Evolutionary conservation across 2,329 filamentous ascomycete species (phyloP), one percentile per base, ranked within the genome.

Genomic region (Trichoderma sp.): DNA sequence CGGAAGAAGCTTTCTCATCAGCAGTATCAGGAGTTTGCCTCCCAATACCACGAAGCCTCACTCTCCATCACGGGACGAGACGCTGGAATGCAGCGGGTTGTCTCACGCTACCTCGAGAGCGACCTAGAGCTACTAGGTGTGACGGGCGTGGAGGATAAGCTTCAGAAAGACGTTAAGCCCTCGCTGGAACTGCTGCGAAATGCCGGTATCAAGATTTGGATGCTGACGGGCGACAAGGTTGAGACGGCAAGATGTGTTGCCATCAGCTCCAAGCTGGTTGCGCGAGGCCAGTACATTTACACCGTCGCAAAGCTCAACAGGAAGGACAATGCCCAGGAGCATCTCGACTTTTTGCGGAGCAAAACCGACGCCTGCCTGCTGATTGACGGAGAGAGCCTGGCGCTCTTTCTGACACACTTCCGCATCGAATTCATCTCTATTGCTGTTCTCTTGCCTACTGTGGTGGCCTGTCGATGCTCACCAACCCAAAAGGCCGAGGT

Each of bases 191-290:
- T 99, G 6, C 88, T 99, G 67, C 93, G 96, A 75, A 99, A 99
- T 77, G 96, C 96, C 0, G 96, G 96, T 30, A 96, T 99, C 83
- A 98, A 98, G 82, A 98, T 99, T 65, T 99, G 96, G 96, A 99
- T 99, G 96, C 86, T 99, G 80, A 99, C 96, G 0, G 96, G 96
- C 61, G 96, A 99, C 86, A 99, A 99, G 82, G 93, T 99, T 3
- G 96, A 99, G 83, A 99, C 96, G 15, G 96, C 96, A 18, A 91
- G 96, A 43, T 99, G 96, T 81, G 95, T 99, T 14, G 97, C 96
- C 2, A 92, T 99, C 57, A 97, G 93, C 78, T 95, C 95, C 34
- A 98, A 98, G 81, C 88, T 99, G 7, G 96, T 99, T 15, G 92
- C 94, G 4, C 88, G 96, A 73, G 95, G 95, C 1, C 97, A 99